Percentiles rank a stretch among this genome's conserved stretches.
Evolutionary conservation across 352 stramenopile genomes (phyloP).

Genomic region (Ophiocytium majus): DNA sequence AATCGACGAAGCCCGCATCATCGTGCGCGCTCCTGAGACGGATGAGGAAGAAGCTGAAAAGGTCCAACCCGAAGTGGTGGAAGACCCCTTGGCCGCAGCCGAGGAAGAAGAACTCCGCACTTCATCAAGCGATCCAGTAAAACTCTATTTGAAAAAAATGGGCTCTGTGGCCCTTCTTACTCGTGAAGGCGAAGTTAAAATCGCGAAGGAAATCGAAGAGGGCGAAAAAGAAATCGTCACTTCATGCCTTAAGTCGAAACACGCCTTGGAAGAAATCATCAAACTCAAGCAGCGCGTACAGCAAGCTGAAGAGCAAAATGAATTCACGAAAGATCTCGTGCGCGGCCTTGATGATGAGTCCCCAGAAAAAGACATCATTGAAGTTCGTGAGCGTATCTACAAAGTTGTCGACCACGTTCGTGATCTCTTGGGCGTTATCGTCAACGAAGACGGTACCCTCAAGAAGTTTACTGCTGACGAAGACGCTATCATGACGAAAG

Average conservation of each 20-base stretch:
- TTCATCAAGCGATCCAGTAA: background rate
- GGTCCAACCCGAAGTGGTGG: background rate
- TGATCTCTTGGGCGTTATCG: background rate
- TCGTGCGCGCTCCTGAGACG: background rate
- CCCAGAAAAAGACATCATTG: background rate
- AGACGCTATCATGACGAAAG: background rate
- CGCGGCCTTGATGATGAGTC: slow-evolving; percentile 12
- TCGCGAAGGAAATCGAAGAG: slow-evolving; percentile 11
- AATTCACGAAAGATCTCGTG: slow-evolving; percentile 2
- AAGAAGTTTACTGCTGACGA: background rate
- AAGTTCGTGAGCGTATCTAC: background rate
- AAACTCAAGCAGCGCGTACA: background rate
- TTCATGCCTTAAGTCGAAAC: slow-evolving; percentile 3
- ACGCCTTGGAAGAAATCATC: slow-evolving; percentile 6
- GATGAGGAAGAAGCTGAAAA: slow-evolving; percentile 13
- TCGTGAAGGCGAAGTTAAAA: slow-evolving; percentile 13
- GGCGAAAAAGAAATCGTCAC: slow-evolving; percentile 15
- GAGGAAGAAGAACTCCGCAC: slow-evolving; percentile 1
- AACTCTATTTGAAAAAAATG: slow-evolving; percentile 7
- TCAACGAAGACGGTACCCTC: slow-evolving; percentile 7
- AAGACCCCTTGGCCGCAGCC: background rate
- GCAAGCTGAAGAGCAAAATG: slow-evolving; percentile 3
- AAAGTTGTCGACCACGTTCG: background rate
- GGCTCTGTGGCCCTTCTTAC: slow-evolving; percentile 4
- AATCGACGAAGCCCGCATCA: slow-evolving; percentile 1